phyloP scores from a whole-genome alignment of 2,329 filamentous ascomycete species.

The Cladorrhinum sp. region DNA sequence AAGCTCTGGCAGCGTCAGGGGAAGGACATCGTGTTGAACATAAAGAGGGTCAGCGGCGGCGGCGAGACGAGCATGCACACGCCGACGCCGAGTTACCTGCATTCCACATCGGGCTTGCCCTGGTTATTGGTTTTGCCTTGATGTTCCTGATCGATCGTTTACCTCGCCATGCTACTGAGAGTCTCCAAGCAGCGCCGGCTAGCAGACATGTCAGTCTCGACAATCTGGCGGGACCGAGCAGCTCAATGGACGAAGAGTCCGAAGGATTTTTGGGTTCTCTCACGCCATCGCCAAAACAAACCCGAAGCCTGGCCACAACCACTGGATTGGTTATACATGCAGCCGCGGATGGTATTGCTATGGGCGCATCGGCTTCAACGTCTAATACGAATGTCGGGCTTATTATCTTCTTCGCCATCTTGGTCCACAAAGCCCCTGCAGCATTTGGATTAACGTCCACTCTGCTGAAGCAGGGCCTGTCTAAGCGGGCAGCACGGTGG shows the following conservation, averaged over 20 bases:
- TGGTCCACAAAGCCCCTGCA: conserved; percentile 95
- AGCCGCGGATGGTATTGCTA: conserved; percentile 89
- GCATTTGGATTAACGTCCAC: conserved; percentile 92
- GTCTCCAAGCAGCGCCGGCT: conserved; percentile 60
- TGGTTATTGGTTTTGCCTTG: conserved; percentile 85
- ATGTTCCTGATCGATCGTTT: conserved; percentile 96
- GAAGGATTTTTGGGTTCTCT: conserved; percentile 59
- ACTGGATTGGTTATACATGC: conserved; percentile 95
- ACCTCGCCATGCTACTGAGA: conserved; percentile 67
- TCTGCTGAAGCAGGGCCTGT: conserved; percentile 83
- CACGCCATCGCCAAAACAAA: conserved; percentile 55
- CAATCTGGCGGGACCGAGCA: conserved; percentile 54
- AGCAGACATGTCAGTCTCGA: conserved; percentile 87
- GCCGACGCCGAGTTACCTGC: conserved; percentile 54
- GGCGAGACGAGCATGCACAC: conserved; percentile 26
- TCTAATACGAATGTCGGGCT: conserved; percentile 74
- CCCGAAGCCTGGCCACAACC: conserved; percentile 74
- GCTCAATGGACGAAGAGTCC: conserved; percentile 50
- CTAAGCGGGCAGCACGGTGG: conserved; percentile 77
- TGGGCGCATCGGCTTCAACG: conserved; percentile 82
- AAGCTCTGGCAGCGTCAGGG: conserved; percentile 70
- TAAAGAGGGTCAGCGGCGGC: not conserved
- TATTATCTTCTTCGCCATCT: conserved; percentile 92
- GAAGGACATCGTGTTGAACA: conserved; percentile 9
- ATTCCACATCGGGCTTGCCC: conserved; percentile 79